Evolutionary conservation across 495 filamentous ascomycete species (phyloP), one percentile per base, ranked within the genome.

Genomic region (Aspergillus sclerotiicarbonarius): DNA sequence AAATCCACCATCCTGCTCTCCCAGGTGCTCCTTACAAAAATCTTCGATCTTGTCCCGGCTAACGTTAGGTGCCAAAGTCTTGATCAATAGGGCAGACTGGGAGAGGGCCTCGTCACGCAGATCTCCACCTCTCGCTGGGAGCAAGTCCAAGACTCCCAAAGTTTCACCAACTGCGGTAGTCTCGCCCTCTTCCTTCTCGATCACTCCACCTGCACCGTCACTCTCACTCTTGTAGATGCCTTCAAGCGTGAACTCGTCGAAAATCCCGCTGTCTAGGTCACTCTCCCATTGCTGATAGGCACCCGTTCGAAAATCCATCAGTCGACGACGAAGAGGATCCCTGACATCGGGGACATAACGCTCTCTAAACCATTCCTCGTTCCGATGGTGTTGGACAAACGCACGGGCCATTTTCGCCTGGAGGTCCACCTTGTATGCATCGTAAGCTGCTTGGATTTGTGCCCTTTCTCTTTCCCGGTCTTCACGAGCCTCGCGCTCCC

Each of bases 361-460:
- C 73, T 99, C 94, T 60, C 87, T 91, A 75, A 99, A 99, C 94
- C 94, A 99, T 65, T 98, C 93, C 62, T 98, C 94, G 13, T 82
- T 81, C 65, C 94, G 95, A 70, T 98, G 94, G 49, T 89, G 85
- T 30, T 87, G 84, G 19, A 99, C 94, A 65, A 99, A 98, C 2
- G 80, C 78, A 58, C 88, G 82, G 0, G 92, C 90, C 85, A 98
- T 91, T 66, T 91, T 93, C 8, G 90, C 84, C 69, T 96, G 91
- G 7, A 97, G 79, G 43, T 96, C 92, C 69, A 94, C 90, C 67
- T 96, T 98, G 75, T 98, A 98, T 12, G 80, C 64, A 74, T 98
- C 95, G 67, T 98, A 99, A 2, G 91, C 91, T 15, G 82, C 83
- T 66, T 98, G 93, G 32, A 99, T 96, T 67, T 88, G 86, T 13